phyloP scores from a whole-genome alignment of 2,329 filamentous ascomycete genomes.

The Aspergillus latus region DNA sequence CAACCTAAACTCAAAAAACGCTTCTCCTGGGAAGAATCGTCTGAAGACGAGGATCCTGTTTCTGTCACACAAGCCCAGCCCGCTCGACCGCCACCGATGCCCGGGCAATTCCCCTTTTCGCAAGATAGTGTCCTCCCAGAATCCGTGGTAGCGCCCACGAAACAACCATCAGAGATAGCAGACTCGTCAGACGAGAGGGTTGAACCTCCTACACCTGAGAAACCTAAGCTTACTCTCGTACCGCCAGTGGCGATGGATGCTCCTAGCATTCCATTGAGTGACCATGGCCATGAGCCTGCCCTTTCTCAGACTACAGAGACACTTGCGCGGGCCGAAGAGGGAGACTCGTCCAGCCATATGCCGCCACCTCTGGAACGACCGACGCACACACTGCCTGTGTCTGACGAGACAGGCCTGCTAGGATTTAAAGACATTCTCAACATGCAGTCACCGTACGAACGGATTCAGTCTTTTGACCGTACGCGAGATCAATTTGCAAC shows the following conservation, averaged over 20 bases:
- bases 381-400: conserved; percentile 17
- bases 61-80: conserved; percentile 19
- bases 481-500: conserved; percentile 68
- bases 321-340: conserved; percentile 12
- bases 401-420: conserved; percentile 46
- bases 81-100: conserved; percentile 17
- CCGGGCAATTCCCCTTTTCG: conserved; percentile 24
- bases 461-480: conserved; percentile 71
- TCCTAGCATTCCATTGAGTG: conserved; percentile 17
- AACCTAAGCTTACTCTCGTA: conserved; percentile 33
- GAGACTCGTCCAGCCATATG: conserved; percentile 5
- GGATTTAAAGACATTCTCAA: conserved; percentile 76
- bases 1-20: conserved; percentile 37
- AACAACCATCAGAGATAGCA: conserved; percentile 11
- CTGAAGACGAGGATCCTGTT: conserved; percentile 20
- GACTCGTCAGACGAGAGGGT: conserved; percentile 1
- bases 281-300: conserved; percentile 16
- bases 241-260: conserved; percentile 25
- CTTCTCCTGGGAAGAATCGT: conserved; percentile 47
- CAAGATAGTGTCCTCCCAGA: conserved; percentile 18
- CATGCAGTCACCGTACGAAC: conserved; percentile 63
- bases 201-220: conserved; percentile 21
- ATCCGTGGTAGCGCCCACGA: conserved; percentile 10
- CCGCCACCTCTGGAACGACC: conserved; percentile 12
- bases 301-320: conserved; percentile 13